Conservation (phyloP, 2,329 filamentous ascomycete species). For the Chalaropsis thielavioides region DNA sequence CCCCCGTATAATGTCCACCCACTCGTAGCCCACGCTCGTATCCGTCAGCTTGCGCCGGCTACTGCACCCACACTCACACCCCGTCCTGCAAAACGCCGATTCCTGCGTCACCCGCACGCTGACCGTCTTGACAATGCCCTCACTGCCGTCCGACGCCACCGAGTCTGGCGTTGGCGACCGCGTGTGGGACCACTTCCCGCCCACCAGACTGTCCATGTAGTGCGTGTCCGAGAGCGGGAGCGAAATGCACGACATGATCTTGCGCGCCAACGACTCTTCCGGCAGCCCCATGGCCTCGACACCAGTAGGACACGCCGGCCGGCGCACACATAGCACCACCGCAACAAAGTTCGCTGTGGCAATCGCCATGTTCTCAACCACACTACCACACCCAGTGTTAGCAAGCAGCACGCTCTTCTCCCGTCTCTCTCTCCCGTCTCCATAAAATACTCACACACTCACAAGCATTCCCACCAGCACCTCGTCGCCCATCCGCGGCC, state of each 20-base stretch:
- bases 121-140: conserved; percentile 17
- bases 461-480: conserved; percentile 25
- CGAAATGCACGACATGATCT: conserved; percentile 26
- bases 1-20: conserved; percentile 8
- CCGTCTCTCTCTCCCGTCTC: neutral
- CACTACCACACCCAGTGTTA: conserved; percentile 17
- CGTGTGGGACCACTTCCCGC: neutral
- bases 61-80: conserved; percentile 15
- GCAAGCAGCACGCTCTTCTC: neutral
- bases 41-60: conserved; percentile 6
- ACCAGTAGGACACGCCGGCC: neutral
- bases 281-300: conserved; percentile 9
- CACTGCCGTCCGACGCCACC: neutral
- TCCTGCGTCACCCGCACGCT: conserved; percentile 17
- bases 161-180: neutral
- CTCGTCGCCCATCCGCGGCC: conserved; percentile 23
- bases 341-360: conserved; percentile 26
- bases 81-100: conserved; percentile 5
- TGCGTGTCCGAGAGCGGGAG: conserved; percentile 22
- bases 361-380: conserved; percentile 28
- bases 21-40: conserved; percentile 4
- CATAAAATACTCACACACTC: conserved; percentile 21
- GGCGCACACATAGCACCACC: neutral
- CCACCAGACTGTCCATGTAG: neutral
- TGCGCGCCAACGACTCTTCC: conserved; percentile 27